Base-by-base conservation (phyloP, 306 rosid genomes). In the Alnus rubra region DNA sequence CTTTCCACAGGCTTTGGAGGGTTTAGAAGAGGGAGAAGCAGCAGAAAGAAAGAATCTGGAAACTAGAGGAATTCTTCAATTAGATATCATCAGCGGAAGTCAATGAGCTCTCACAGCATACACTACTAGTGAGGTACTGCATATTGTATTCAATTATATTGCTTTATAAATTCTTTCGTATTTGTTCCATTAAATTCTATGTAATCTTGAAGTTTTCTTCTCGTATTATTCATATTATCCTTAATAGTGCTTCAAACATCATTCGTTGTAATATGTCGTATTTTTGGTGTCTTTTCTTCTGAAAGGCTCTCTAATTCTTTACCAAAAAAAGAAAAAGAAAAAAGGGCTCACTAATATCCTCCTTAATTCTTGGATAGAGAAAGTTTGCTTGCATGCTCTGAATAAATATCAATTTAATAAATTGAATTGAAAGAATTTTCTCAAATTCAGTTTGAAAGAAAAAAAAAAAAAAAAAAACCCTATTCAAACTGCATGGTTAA, bases 161-260 rank as follows among this genome's bases (percentile, higher is more conserved):
- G 79, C 80, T 75, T 80, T 76, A 79, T 68, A 81, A 37, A 87
- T 92, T 92, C 90, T 85, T 89, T 92, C 82, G 71, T 82, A 74
- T 88, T 86, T 85, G 81, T 89, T 89, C 80, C 60, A 87, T 87
- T 84, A 31, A 49, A 42, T 65, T 80, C 56, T 4, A 44, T 53
- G 67, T 73, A 48, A 28, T 9, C 55, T 60, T 78, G 2, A 9
- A 52, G 49, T 77, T 78, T 16, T 65, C 5, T 67, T 67, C 33
- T 47, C 79, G 70, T 39, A 75, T 23, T 65, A 37, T 63, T 42
- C 51, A 39, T 23, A 23, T 23, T 23, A 39, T 15, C n/a, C n/a
- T 44, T 69, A 7, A 7, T 70, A 64, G 81, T 23, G 54, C 74
- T 52, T 45, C 28, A 69, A 53, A 58, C 68, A 48, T 30, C 53